Conservation (phyloP, 306 rosid species). For the Amphicarpaea edgeworthii region DNA sequence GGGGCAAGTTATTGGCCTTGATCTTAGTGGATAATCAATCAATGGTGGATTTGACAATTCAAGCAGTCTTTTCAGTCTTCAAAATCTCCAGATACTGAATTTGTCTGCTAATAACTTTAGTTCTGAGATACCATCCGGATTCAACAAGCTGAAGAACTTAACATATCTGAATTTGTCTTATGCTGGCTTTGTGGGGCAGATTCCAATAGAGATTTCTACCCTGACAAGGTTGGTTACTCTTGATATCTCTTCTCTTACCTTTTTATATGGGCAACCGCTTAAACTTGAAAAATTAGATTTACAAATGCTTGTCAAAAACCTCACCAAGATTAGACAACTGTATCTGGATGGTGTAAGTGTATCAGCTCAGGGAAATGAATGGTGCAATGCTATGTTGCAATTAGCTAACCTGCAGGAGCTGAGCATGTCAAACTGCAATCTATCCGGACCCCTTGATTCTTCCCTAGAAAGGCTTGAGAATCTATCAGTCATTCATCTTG, state of each 20-base stretch:
- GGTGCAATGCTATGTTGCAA: slow-evolving; percentile 47
- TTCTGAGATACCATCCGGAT: slow-evolving; percentile 24
- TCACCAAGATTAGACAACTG: slow-evolving; percentile 37
- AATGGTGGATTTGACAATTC: slow-evolving; percentile 22
- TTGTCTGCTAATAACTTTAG: neutral
- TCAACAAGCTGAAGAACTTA: slow-evolving; percentile 34
- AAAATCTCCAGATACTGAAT: neutral
- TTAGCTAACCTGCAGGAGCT: slow-evolving; percentile 18
- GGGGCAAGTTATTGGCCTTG: slow-evolving; percentile 38
- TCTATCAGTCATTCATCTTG: slow-evolving; percentile 33
- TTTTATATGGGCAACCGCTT: neutral
- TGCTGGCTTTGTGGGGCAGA: slow-evolving; percentile 12
- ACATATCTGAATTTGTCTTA: slow-evolving; percentile 12
- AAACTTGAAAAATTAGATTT: slow-evolving; percentile 42
- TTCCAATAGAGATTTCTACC: slow-evolving; percentile 33
- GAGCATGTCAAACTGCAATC: slow-evolving; percentile 38
- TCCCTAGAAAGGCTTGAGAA: slow-evolving; percentile 14
- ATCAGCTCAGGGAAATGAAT: slow-evolving; percentile 45
- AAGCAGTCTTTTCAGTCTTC: slow-evolving; percentile 22
- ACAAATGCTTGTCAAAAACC: slow-evolving; percentile 5
- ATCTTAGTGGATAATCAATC: slow-evolving; percentile 25
- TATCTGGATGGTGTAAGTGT: slow-evolving; percentile 50
- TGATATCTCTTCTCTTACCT: slow-evolving; percentile 4
- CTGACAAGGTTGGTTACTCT: slow-evolving; percentile 33
- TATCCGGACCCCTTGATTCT: slow-evolving; percentile 48